Base-by-base conservation (phyloP, 257 asterid genomes). In the Capsicum baccatum region DNA sequence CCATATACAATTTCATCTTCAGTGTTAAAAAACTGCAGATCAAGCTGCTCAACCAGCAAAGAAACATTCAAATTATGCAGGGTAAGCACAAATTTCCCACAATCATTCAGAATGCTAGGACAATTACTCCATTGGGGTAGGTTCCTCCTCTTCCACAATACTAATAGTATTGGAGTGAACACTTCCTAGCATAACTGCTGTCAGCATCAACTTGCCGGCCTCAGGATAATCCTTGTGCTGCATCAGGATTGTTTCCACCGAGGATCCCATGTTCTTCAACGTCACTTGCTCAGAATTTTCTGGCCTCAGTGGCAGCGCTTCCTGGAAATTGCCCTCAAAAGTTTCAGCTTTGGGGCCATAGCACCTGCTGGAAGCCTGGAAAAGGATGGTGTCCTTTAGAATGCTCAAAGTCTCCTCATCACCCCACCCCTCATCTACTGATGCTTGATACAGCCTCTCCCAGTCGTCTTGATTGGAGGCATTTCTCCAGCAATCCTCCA, bases 401-500 rank as follows among this genome's bases (percentile, higher is more conserved):
- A 86, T 59, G 48, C 87, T 90, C 48, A 86, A 60, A 13, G 94
- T 92, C 80, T 85, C 91, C 88, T 94, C 99, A 0, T 94, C 98
- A 74, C 94, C 90, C 98, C 98, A 93, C 64, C 98, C 98, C 83
- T 94, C 97, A 0, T 79, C 88, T 55, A 84, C 37, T 57, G 96
- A 96, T 87, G 70, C 89, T 85, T 89, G 90, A 85, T 92, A 87
- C 50, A 96, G 91, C 54, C 57, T 84, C 54, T 85, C 92, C 99
- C 98, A 96, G 84, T 94, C 94, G 60, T 96, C 99, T 86, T 94
- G 98, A 86, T 90, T 90, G 58, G 96, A 93, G 19, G 98, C 98
- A 80, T 94, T 94, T 81, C 94, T 94, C 99, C 98, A 96, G 93
- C 99, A 96, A 33, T 94, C 95, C 90, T 94, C 98, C 89, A 96